Percentiles rank a stretch among this genome's conserved stretches.
Conservation (phyloP, 2,329 filamentous ascomycete species). For the Fusarium sp. region DNA sequence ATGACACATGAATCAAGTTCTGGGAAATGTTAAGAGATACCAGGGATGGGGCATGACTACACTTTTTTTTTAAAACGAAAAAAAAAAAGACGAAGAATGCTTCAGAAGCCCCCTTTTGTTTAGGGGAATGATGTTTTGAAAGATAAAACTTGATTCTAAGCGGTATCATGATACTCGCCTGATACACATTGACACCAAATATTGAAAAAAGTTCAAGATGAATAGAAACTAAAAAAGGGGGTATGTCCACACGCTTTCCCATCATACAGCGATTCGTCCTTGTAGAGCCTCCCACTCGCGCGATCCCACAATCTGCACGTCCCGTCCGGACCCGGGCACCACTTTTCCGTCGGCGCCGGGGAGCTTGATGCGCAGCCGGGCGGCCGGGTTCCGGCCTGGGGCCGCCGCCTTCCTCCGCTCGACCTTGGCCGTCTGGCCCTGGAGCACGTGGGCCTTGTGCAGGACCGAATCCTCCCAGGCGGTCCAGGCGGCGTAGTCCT, state of each 20-base stretch:
- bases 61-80: slow-evolving; percentile 18
- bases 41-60: slow-evolving; percentile 32
- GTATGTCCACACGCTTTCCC: slow-evolving; percentile 40
- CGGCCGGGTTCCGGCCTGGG: slow-evolving; percentile 52
- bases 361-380: slow-evolving; percentile 64
- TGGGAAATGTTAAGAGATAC: slow-evolving; percentile 34
- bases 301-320: slow-evolving; percentile 65
- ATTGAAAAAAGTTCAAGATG: slow-evolving; percentile 22
- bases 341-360: slow-evolving; percentile 60
- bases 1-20: slow-evolving; percentile 10
- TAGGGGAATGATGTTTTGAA: slow-evolving; percentile 8
- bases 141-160: slow-evolving; percentile 26
- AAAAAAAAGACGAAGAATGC: slow-evolving; percentile 36
- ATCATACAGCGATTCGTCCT: slow-evolving; percentile 52
- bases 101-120: slow-evolving; percentile 5
- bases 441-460: slow-evolving; percentile 62
- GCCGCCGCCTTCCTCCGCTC: slow-evolving; percentile 42
- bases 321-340: slow-evolving; percentile 51
- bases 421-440: slow-evolving; percentile 35
- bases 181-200: slow-evolving; percentile 27
- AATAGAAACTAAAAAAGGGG: slow-evolving; percentile 29
- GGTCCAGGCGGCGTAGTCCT: slow-evolving; percentile 74
- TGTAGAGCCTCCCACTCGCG: slow-evolving; percentile 68
- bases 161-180: slow-evolving; percentile 26
- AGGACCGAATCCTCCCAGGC: slow-evolving; percentile 68